These are phyloP conservation scores for Carex sylvatica DNA, from an alignment of 202 grass and related monocot genomes.

Conservation along the genomic window DNA sequence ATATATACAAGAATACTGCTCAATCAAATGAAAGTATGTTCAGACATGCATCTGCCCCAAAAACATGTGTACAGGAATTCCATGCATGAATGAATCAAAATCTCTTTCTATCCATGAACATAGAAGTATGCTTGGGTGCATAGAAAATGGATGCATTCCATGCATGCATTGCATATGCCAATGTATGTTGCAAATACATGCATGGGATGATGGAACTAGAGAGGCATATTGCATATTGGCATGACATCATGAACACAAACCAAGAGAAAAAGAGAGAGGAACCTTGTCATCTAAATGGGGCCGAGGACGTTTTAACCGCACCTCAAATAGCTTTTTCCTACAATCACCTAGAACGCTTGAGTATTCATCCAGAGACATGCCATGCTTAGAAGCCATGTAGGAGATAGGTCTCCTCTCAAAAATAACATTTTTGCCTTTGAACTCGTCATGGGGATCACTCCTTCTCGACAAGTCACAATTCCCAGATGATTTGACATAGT, in stretches of 20 bases:
- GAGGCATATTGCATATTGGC: not conserved
- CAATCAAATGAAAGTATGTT: not conserved
- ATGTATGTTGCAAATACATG: not conserved
- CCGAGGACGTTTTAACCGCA: constrained; percentile 60
- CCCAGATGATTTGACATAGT: constrained; percentile 94
- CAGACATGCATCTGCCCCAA: not conserved
- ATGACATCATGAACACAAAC: not conserved
- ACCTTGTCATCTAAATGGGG: constrained; percentile 97
- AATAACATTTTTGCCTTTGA: constrained; percentile 77
- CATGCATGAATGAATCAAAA: not conserved
- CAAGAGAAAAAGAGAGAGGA: not conserved
- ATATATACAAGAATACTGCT: not conserved
- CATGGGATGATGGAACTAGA: not conserved
- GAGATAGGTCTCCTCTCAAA: constrained; percentile 71
- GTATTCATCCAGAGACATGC: constrained; percentile 75
- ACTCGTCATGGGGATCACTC: constrained; percentile 92
- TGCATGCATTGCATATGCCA: not conserved
- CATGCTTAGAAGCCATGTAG: constrained; percentile 57
- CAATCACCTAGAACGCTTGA: constrained; percentile 60
- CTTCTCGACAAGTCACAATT: constrained; percentile 87
- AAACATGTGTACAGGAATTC: not conserved
- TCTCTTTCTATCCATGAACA: not conserved
- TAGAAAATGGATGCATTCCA: not conserved
- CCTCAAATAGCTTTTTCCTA: constrained; percentile 56
- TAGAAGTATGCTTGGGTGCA: not conserved